These are phyloP conservation scores for Colletotrichum sp. DNA, from an alignment of 2,329 filamentous ascomycete species.

Conservation along the genomic window DNA sequence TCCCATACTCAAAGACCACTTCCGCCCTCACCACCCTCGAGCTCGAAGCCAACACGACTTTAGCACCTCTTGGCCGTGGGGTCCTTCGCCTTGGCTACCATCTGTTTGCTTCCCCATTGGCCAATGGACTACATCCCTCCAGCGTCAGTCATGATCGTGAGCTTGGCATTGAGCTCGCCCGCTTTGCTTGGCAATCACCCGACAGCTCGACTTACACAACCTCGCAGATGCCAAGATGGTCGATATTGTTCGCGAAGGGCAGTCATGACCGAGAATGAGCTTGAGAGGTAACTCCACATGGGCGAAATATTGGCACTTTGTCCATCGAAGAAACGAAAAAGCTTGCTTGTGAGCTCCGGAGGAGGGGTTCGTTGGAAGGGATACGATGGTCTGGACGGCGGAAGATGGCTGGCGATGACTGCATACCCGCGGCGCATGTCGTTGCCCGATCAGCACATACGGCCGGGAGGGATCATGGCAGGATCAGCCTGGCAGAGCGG, in stretches of 20 bases:
- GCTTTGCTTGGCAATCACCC: slow-evolving; percentile 13
- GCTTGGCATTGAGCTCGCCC: slow-evolving; percentile 13
- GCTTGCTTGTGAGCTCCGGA: neutral
- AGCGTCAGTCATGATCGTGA: slow-evolving; percentile 4
- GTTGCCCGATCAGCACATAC: neutral
- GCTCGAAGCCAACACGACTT: neutral
- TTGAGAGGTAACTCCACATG: neutral
- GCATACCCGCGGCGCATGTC: neutral
- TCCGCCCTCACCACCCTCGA: neutral
- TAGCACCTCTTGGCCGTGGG: slow-evolving; percentile 20
- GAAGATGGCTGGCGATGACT: neutral
- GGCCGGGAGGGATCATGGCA: neutral
- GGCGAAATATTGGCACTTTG: neutral
- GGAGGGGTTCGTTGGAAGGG: neutral
- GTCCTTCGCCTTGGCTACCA: neutral
- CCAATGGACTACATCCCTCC: neutral
- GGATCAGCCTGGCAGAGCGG: neutral
- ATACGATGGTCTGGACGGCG: neutral
- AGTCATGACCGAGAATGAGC: slow-evolving; percentile 2
- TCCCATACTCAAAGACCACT: neutral
- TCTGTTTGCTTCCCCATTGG: neutral
- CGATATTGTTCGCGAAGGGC: neutral
- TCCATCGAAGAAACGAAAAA: slow-evolving; percentile 2
- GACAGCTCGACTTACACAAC: neutral
- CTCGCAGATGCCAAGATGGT: neutral